These are phyloP conservation scores for Candolleomyces eurysporus DNA, from an alignment of 768 basidiomycete genomes.

Conservation along the genomic window DNA sequence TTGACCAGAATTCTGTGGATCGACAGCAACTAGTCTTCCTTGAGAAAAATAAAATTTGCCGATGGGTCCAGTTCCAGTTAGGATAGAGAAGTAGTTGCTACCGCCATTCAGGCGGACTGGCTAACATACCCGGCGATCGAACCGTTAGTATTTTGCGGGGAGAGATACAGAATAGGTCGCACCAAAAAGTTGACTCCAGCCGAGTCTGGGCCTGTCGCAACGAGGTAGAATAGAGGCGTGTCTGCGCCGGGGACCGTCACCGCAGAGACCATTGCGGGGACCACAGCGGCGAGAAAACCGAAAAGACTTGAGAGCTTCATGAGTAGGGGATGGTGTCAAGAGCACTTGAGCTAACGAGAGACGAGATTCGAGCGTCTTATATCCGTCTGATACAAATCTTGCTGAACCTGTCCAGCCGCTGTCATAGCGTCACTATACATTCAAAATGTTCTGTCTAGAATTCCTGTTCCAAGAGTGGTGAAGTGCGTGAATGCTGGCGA, in stretches of 20 bases:
- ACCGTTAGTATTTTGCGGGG: not conserved
- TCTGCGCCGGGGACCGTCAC: slow-evolving; percentile 22
- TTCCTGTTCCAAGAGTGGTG: no score
- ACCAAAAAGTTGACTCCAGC: slow-evolving; percentile 24
- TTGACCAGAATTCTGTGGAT: slow-evolving; percentile 8
- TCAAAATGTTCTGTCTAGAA: no score
- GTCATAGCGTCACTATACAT: no score
- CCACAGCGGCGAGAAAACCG: not conserved
- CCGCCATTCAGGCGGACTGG: slow-evolving; percentile 26
- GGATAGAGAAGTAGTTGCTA: slow-evolving; percentile 17
- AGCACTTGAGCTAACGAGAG: no score
- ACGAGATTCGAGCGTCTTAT: no score
- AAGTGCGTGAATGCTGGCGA: no score
- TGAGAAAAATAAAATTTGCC: slow-evolving; percentile 32
- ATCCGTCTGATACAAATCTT: no score
- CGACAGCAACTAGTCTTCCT: slow-evolving; percentile 19
- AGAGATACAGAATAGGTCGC: not conserved
- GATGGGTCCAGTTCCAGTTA: slow-evolving; percentile 23
- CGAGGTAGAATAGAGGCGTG: slow-evolving; percentile 34
- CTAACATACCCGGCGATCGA: slow-evolving; percentile 11
- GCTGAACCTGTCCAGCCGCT: no score
- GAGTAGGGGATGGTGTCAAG: not conserved
- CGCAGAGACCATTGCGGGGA: not conserved
- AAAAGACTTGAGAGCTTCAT: not conserved
- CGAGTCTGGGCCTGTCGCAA: slow-evolving; percentile 20